Evolutionary conservation across 306 rosid species (phyloP).

Genomic region (Vachellia collinsii): DNA sequence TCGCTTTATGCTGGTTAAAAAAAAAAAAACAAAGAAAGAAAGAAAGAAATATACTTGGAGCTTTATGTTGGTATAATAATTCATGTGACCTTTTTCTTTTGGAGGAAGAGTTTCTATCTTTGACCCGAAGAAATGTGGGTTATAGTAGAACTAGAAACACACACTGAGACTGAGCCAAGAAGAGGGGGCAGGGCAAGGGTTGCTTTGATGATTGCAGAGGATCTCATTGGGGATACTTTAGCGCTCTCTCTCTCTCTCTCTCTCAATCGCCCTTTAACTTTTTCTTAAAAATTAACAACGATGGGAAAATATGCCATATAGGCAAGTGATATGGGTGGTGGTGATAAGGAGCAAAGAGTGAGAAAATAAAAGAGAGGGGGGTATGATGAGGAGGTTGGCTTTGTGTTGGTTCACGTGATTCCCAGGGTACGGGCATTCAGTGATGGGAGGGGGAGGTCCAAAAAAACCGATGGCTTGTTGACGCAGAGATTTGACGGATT

Average conservation of each 20-base stretch:
- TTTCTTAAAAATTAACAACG: slow-evolving; percentile 34
- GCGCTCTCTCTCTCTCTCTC: no score
- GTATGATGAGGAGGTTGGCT: slow-evolving; percentile 58
- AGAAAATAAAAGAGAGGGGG: slow-evolving; percentile 25
- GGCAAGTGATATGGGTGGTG: no score
- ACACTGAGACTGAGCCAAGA: slow-evolving; percentile 38
- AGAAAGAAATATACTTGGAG: not conserved
- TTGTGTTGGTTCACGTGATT: slow-evolving; percentile 73
- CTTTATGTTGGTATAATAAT: not conserved
- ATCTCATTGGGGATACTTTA: slow-evolving; percentile 33
- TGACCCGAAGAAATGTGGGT: slow-evolving; percentile 54
- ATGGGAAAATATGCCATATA: not conserved
- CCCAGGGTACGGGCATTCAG: slow-evolving; percentile 52
- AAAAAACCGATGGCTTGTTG: slow-evolving; percentile 56
- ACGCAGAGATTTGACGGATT: slow-evolving; percentile 39
- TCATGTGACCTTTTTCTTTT: slow-evolving; percentile 41
- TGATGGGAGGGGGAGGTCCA: slow-evolving; percentile 40
- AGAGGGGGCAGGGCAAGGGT: slow-evolving; percentile 35
- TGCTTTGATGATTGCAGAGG: slow-evolving; percentile 52
- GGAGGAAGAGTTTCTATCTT: slow-evolving; percentile 52
- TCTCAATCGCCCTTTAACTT: slow-evolving; percentile 32
- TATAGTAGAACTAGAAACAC: not conserved
- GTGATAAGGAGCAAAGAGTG: no score
- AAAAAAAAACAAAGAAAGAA: not conserved
- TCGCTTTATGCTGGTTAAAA: not conserved